Conservation (phyloP, 176 grass and related monocot species). For the Aegilops longissima region DNA sequence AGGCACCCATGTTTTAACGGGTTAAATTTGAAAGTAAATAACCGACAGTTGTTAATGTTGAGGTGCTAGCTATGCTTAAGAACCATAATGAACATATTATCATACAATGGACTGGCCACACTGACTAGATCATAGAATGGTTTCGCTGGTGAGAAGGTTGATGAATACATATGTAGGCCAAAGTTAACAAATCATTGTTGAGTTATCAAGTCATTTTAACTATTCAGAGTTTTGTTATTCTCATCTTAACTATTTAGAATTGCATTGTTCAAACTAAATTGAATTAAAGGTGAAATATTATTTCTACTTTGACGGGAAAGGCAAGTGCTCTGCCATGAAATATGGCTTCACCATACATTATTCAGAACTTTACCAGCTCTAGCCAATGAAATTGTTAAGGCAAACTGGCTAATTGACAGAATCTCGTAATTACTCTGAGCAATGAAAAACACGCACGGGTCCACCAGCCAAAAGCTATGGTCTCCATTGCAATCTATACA, state of each 20-base stretch:
- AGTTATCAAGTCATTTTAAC: background rate
- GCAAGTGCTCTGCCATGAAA: background rate
- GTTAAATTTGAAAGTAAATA: too few species aligned
- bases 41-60: too few species aligned
- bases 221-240: background rate
- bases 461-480: background rate
- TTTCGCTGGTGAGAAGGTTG: background rate
- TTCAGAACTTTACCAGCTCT: background rate
- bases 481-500: background rate
- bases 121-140: background rate
- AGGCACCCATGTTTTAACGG: too few species aligned
- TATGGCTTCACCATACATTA: background rate
- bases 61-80: too few species aligned
- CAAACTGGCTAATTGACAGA: background rate
- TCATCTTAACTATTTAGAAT: too few species aligned
- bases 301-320: too few species aligned
- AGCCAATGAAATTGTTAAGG: background rate
- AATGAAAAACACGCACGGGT: background rate
- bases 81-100: too few species aligned
- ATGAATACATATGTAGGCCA: background rate
- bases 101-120: too few species aligned
- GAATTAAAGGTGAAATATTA: background rate
- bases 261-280: background rate
- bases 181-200: background rate
- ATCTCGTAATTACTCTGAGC: background rate